Conservation (phyloP, 768 basidiomycete species). For the Dentipellis fragilis region DNA sequence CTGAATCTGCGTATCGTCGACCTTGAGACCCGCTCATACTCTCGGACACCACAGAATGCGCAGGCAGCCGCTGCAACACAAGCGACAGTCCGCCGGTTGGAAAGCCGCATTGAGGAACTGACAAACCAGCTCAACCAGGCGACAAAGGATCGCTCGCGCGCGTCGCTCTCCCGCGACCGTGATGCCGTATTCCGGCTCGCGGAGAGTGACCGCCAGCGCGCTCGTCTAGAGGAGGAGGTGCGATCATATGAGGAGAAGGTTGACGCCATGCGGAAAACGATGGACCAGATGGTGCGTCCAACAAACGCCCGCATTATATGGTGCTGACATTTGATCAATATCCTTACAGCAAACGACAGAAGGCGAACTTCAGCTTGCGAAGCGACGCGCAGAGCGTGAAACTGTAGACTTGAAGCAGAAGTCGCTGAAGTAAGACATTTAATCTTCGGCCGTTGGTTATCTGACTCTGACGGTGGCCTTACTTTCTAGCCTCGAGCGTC, state of each 20-base stretch:
- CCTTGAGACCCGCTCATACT: constrained; percentile 68
- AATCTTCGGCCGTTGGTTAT: not conserved
- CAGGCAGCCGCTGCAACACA: constrained; percentile 20
- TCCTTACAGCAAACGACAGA: constrained; percentile 55
- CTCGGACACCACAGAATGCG: constrained; percentile 46
- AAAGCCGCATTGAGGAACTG: constrained; percentile 67
- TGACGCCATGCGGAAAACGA: constrained; percentile 40
- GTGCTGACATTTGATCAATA: constrained; percentile 2
- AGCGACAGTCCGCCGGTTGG: constrained; percentile 44
- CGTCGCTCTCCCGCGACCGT: constrained; percentile 29
- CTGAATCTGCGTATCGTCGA: constrained; percentile 76
- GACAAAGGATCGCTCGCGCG: constrained; percentile 32
- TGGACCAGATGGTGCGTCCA: constrained; percentile 51
- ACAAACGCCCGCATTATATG: not conserved
- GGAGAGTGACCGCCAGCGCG: constrained; percentile 54
- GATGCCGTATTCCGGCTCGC: constrained; percentile 44
- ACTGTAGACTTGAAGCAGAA: constrained; percentile 65
- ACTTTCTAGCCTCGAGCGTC: not conserved
- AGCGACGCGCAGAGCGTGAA: constrained; percentile 70
- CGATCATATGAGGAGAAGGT: constrained; percentile 51
- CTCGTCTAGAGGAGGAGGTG: constrained; percentile 57
- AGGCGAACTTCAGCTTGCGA: constrained; percentile 55
- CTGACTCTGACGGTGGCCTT: not conserved
- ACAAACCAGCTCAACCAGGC: constrained; percentile 45
- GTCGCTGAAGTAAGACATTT: constrained; percentile 45